Base-by-base conservation (phyloP, 495 filamentous ascomycete genomes). In the Viridothelium virens region DNA sequence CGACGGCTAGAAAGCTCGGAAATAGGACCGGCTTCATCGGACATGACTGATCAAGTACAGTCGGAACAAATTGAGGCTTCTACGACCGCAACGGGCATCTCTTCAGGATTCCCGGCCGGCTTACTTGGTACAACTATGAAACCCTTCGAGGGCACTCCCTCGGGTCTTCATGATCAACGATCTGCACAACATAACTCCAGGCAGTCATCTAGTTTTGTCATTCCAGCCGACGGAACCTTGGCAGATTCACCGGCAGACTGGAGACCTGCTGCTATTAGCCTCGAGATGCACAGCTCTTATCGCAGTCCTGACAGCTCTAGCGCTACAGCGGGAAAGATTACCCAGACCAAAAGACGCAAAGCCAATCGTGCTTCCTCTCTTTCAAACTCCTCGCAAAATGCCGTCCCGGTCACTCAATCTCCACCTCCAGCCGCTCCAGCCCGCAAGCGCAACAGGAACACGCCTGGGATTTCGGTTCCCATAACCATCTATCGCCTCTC, bases 401-500 rank as follows among this genome's bases (percentile, higher is more conserved):
- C 61, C 10, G 11, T 1, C 7, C 61, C 12, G 1, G 34, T 39
- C 53, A 59, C 53, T 10, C 7, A 25, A 25, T 33, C 61, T n/a
- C 33, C 61, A 6, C 44, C 47, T n/a, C 11, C 37, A 6, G 10
- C 61, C 16, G 4, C 61, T n/a, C 61, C 34, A 4, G 1, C 63
- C 39, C 39, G n/a, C 14, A 65, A 65, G 36, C 63, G 63, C 39
- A 16, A 3, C n/a, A 39, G 33, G n/a, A 7, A 10, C 4, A 37
- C 63, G 6, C 5, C 41, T 44, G 46, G 10, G 6, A 37, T 2
- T 31, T 44, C 63, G 44, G 44, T 65, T 31, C 63, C 63, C 34
- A 53, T 65, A n/a, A 65, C 63, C 10, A 48, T 53, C 46, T 65
- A 53, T 41, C 63, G 63, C 41, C 63, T 53, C 44, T 65, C 63